Conservation (phyloP, 148 eudicot genomes). For the Vaccinium darrowii region DNA sequence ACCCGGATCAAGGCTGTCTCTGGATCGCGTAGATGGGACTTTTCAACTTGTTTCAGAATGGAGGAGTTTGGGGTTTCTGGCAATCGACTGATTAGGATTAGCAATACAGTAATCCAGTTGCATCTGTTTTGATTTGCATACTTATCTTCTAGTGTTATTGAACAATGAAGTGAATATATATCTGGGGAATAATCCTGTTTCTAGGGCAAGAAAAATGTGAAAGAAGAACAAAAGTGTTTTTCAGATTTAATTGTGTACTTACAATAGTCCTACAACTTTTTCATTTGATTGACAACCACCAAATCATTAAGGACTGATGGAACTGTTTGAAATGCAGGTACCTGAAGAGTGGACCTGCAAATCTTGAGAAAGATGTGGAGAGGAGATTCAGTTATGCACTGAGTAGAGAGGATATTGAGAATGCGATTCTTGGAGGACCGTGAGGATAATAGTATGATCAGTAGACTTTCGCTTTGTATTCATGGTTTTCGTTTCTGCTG, state of each 20-base stretch:
- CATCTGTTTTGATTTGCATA: neutral
- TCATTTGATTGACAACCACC: neutral
- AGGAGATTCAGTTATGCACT: constrained; percentile 95
- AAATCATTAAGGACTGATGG: neutral
- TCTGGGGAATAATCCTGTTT: neutral
- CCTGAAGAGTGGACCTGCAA: constrained; percentile 79
- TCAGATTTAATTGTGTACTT: neutral
- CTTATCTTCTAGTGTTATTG: neutral
- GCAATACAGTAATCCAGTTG: neutral
- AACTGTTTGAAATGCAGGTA: constrained; percentile 47
- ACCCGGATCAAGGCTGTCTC: too few relatives aligned
- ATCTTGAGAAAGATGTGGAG: constrained; percentile 87
- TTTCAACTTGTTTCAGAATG: neutral
- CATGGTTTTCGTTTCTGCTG: neutral
- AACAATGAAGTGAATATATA: neutral
- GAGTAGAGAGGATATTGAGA: constrained; percentile 94
- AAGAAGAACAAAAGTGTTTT: neutral
- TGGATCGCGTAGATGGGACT: neutral
- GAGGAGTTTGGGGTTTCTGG: neutral
- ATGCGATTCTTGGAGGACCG: constrained; percentile 98
- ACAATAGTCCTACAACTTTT: neutral
- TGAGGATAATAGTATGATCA: constrained; percentile 18
- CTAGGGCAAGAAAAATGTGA: neutral
- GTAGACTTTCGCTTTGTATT: neutral
- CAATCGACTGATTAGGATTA: neutral